Conservation (phyloP, 768 basidiomycete species). For the Trametes cingulata region DNA sequence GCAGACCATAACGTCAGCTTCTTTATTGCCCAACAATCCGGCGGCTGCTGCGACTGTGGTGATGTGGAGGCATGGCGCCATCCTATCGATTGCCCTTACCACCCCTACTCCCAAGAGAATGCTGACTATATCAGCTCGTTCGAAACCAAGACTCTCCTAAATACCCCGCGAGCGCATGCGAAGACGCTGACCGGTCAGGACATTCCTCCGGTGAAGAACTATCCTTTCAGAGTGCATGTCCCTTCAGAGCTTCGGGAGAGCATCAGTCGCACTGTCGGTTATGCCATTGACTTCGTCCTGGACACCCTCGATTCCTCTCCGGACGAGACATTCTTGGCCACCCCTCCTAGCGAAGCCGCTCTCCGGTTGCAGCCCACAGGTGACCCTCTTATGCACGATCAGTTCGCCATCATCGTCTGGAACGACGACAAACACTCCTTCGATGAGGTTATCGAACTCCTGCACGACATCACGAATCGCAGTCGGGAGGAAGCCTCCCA, state of each 20-base stretch:
- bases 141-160: conserved; percentile 25
- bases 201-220: conserved; percentile 61
- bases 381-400: conserved; percentile 78
- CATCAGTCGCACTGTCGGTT: conserved; percentile 72
- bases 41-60: conserved; percentile 95
- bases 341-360: conserved; percentile 63
- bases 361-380: conserved; percentile 72
- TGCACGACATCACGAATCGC: conserved; percentile 56
- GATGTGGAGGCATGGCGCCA: conserved; percentile 85
- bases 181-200: conserved; percentile 45
- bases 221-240: conserved; percentile 54
- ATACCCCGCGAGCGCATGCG: conserved; percentile 39
- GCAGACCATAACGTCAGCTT: conserved; percentile 88
- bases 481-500: conserved; percentile 57
- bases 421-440: conserved; percentile 97
- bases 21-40: conserved; percentile 88
- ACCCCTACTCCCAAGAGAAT: conserved; percentile 52
- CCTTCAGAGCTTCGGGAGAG: conserved; percentile 72
- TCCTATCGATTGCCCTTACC: conserved; percentile 68
- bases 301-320: conserved; percentile 83
- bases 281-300: conserved; percentile 80
- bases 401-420: conserved; percentile 86
- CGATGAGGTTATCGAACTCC: conserved; percentile 78
- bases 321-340: conserved; percentile 61
- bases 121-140: conserved; percentile 34